Evolutionary conservation across 1,139 yeast species (phyloP).

Genomic region (Protomyces inouyei): DNA sequence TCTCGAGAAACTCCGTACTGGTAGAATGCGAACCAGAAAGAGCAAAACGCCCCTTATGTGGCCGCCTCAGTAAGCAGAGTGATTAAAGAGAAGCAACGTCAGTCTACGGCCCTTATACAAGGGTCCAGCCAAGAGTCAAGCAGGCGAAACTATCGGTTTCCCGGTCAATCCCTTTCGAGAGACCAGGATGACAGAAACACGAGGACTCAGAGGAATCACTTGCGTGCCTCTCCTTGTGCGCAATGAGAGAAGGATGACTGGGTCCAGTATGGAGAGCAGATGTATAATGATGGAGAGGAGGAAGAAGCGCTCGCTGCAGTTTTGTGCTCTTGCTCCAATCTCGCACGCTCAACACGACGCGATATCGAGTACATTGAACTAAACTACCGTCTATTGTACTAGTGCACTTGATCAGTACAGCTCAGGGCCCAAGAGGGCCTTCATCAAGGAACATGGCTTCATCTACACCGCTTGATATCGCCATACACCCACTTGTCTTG

Average conservation of each 20-base stretch:
- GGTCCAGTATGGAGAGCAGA: not conserved
- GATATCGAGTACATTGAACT: too few relatives aligned
- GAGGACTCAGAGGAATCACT: not conserved
- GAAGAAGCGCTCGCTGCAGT: not conserved
- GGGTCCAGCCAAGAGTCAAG: not conserved
- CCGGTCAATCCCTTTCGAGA: too few relatives aligned
- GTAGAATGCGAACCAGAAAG: not conserved
- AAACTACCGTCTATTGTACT: too few relatives aligned
- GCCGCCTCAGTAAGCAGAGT: slow-evolving; percentile 1
- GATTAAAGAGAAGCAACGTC: not conserved
- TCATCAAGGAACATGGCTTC: not conserved
- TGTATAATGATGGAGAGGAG: not conserved
- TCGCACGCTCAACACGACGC: not conserved
- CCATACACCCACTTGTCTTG: slow-evolving; percentile 21
- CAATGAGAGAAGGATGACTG: not conserved
- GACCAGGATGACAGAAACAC: too few relatives aligned
- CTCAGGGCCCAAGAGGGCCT: too few relatives aligned
- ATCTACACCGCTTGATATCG: not conserved
- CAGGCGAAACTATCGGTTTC: too few relatives aligned
- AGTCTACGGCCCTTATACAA: slow-evolving; percentile 1
- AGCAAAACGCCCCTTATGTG: not conserved
- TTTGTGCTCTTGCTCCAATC: not conserved
- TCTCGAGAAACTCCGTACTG: not conserved
- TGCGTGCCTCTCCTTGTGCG: not conserved
- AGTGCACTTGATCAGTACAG: too few relatives aligned